A percentile compares a stretch with the other conserved stretches of the same genome.
These are phyloP conservation scores for Podosphaera fusca DNA, from an alignment of 2,329 filamentous ascomycete species.

Conservation along the genomic window DNA sequence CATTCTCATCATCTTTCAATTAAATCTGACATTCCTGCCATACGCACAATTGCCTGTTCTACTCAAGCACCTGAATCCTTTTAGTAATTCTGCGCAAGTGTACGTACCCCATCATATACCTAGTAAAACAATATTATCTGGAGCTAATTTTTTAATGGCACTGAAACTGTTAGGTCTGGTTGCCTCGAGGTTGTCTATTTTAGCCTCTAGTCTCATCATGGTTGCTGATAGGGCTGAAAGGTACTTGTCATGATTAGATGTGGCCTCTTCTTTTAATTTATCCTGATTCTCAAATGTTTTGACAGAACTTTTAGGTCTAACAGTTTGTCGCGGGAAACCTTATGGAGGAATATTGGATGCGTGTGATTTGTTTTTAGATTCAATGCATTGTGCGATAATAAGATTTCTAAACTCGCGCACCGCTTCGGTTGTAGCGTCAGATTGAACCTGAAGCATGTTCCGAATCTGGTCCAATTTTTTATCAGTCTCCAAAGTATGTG, in stretches of 20 bases:
- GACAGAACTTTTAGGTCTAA: too few species aligned
- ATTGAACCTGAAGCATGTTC: background rate
- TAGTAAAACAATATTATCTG: background rate
- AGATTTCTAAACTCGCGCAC: background rate
- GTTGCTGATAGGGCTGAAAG: background rate
- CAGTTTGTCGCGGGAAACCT: background rate
- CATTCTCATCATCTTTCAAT: too few species aligned
- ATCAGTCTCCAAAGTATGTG: background rate
- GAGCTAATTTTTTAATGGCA: background rate
- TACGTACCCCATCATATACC: too few species aligned
- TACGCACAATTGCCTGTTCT: too few species aligned
- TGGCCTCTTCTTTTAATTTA: background rate
- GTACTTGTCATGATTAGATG: background rate
- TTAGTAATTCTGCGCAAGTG: too few species aligned
- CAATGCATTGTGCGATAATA: background rate
- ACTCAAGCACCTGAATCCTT: too few species aligned
- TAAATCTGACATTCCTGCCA: too few species aligned
- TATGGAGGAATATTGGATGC: background rate
- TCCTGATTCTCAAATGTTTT: too few species aligned
- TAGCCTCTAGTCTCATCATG: background rate
- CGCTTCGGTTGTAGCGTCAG: background rate
- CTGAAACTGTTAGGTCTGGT: background rate
- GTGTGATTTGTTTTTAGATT: background rate
- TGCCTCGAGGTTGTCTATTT: background rate
- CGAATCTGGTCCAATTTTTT: background rate